Conservation (phyloP, 2,329 filamentous ascomycete species). For the Clonostachys solani region DNA sequence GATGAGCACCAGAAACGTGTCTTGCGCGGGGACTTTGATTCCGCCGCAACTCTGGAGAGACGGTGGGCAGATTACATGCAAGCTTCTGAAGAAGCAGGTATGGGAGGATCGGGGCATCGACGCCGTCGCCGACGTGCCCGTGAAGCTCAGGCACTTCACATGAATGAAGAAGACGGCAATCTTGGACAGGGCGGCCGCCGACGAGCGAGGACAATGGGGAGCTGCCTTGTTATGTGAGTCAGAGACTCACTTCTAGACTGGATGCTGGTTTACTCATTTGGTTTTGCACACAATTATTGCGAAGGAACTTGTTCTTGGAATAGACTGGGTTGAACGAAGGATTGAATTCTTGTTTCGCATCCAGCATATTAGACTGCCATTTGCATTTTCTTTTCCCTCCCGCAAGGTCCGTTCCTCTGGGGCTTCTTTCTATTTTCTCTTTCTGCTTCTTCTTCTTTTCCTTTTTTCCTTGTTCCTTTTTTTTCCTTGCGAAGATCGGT, state of each 20-base stretch:
- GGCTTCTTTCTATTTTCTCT: background rate
- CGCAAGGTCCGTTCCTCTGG: background rate
- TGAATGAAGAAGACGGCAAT: conserved; percentile 69
- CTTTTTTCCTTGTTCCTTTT: background rate
- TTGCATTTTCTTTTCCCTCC: too few species aligned
- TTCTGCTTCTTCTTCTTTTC: background rate
- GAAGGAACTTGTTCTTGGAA: too few species aligned
- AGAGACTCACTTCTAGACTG: background rate
- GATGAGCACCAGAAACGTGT: conserved; percentile 91
- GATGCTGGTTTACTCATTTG: background rate
- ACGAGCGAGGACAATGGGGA: conserved; percentile 59
- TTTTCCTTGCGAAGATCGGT: background rate
- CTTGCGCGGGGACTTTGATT: conserved; percentile 66
- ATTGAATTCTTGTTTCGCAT: too few species aligned
- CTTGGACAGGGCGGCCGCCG: conserved; percentile 46
- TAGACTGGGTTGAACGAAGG: too few species aligned
- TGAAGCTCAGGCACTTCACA: conserved; percentile 76
- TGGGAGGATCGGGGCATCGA: conserved; percentile 59
- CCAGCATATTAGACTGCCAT: too few species aligned
- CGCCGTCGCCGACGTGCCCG: conserved; percentile 72
- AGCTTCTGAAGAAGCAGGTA: conserved; percentile 77
- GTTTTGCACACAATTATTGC: background rate
- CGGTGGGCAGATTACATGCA: conserved; percentile 97
- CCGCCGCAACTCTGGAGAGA: conserved; percentile 75
- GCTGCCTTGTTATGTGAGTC: conserved; percentile 58